Conservation (phyloP, 2,329 filamentous ascomycete species). For the Nannizzia gypsea region DNA sequence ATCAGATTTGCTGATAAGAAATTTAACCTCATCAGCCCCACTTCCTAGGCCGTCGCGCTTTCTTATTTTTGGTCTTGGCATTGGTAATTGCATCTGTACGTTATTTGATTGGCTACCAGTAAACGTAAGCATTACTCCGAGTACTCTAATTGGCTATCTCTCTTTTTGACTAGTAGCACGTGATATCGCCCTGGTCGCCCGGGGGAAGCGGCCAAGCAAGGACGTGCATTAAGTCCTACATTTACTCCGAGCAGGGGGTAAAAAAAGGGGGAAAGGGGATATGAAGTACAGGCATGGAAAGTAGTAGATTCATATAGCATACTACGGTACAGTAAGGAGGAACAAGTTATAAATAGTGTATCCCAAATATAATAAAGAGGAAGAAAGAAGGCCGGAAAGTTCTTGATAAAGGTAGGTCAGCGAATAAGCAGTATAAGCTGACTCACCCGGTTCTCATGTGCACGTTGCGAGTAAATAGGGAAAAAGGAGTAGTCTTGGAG, state of each 20-base stretch:
- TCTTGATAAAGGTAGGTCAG: not conserved
- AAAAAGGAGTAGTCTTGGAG: not conserved
- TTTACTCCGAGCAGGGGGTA: not conserved
- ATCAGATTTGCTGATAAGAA: conserved; percentile 3
- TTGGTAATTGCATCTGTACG: not conserved
- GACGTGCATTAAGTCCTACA: not conserved
- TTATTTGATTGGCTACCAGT: conserved; percentile 3
- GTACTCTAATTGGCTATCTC: not conserved
- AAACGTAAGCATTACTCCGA: conserved; percentile 6
- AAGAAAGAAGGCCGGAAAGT: not conserved
- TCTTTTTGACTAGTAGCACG: not conserved
- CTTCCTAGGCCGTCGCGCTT: not conserved
- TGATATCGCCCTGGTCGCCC: not conserved
- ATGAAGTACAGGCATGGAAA: not conserved
- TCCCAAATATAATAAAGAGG: not conserved
- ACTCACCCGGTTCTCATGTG: not conserved
- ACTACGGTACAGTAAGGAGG: not conserved
- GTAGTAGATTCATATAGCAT: not conserved
- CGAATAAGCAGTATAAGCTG: not conserved
- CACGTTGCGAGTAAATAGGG: not conserved
- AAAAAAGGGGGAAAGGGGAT: not conserved
- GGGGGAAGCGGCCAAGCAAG: not conserved
- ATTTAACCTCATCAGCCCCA: conserved; percentile 3
- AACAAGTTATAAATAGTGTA: not conserved
- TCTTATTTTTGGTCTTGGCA: not conserved